Conservation (phyloP, 306 rosid species). For the Prosopis cineraria region DNA sequence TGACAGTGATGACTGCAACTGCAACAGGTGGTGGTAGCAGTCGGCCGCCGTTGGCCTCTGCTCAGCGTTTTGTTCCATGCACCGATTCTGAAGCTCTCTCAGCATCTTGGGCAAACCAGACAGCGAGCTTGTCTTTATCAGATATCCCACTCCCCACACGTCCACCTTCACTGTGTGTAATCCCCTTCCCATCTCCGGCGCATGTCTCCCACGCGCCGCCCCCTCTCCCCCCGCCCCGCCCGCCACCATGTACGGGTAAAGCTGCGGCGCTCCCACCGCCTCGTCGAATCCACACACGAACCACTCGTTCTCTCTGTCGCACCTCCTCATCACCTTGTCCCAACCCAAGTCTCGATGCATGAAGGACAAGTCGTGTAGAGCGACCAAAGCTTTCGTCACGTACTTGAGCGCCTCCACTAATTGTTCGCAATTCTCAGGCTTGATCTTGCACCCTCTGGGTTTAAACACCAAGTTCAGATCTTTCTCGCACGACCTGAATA, state of each 20-base stretch:
- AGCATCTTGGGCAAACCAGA: slow-evolving; percentile 75
- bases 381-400: slow-evolving; percentile 86
- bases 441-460: slow-evolving; percentile 70
- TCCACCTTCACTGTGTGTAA: slow-evolving; percentile 95
- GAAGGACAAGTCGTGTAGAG: slow-evolving; percentile 84
- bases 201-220: slow-evolving; percentile 58
- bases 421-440: slow-evolving; percentile 56
- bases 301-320: slow-evolving; percentile 71
- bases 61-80: slow-evolving; percentile 91
- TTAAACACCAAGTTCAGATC: slow-evolving; percentile 58
- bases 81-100: slow-evolving; percentile 73
- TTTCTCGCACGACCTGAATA: slow-evolving; percentile 43
- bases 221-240: not conserved
- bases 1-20: slow-evolving; percentile 78
- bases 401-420: slow-evolving; percentile 73
- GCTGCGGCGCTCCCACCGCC: slow-evolving; percentile 81
- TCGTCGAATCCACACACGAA: slow-evolving; percentile 79
- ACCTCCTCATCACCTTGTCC: slow-evolving; percentile 73
- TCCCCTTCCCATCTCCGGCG: slow-evolving; percentile 92
- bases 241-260: slow-evolving; percentile 41
- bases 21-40: slow-evolving; percentile 94
- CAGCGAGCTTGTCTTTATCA: slow-evolving; percentile 73
- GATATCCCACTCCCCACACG: slow-evolving; percentile 85
- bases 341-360: slow-evolving; percentile 87
- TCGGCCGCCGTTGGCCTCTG: slow-evolving; percentile 94